Conservation (phyloP, 169 alveolate genomes). For the Plasmodium gonderi region DNA sequence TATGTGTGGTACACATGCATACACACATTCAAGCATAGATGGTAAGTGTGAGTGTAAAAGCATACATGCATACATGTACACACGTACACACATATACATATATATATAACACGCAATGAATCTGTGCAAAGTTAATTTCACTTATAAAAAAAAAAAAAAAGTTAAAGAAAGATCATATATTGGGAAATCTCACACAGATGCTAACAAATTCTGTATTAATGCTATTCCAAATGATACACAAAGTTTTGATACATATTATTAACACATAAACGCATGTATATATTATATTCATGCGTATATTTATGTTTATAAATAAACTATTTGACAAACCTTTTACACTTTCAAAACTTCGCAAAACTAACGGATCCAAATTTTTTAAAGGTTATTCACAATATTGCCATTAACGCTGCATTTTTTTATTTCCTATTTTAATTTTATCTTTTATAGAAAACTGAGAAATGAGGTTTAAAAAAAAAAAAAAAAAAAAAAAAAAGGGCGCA, state of each 20-base stretch:
- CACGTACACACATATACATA: background rate
- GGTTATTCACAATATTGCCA: background rate
- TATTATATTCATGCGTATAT: background rate
- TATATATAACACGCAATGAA: slow-evolving; percentile 1
- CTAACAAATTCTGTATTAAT: too few species aligned
- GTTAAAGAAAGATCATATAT: too few species aligned
- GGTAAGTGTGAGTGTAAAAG: too few species aligned
- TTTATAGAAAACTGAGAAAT: slow-evolving; percentile 4
- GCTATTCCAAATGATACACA: too few species aligned
- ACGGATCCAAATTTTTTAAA: background rate
- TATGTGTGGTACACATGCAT: background rate
- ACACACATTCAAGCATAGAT: background rate
- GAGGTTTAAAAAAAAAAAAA: background rate
- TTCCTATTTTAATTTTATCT: slow-evolving; percentile 2
- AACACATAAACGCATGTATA: background rate
- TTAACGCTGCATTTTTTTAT: slow-evolving; percentile 5
- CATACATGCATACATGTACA: background rate
- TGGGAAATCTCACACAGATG: too few species aligned
- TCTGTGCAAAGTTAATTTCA: too few species aligned
- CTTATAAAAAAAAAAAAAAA: too few species aligned
- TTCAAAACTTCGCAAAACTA: background rate
- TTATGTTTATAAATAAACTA: background rate
- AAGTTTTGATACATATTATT: background rate
- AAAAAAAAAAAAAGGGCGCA: background rate
- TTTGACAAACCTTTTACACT: background rate